phyloP scores from a whole-genome alignment of 2,329 filamentous ascomycete genomes.

The Neofusicoccum parvum region DNA sequence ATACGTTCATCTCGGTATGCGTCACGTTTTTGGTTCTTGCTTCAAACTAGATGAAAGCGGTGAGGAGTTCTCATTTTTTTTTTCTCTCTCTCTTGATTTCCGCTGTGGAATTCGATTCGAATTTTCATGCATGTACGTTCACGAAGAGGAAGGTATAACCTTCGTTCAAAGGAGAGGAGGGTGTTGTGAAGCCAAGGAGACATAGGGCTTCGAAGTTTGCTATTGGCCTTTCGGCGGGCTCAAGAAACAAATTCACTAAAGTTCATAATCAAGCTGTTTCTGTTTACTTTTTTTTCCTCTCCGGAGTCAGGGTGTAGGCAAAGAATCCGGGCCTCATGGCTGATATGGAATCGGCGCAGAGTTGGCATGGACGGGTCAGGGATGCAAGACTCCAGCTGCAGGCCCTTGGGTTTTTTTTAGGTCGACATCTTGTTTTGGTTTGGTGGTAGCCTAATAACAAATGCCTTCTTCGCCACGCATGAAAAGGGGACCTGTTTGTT shows the following conservation, averaged over 20 bases:
- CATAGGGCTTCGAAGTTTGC: neutral
- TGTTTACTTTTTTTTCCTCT: neutral
- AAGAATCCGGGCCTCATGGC: neutral
- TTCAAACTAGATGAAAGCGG: constrained; percentile 9
- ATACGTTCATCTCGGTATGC: constrained; percentile 3
- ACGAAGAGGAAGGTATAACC: neutral
- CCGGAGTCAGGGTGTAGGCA: neutral
- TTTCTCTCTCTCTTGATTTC: neutral
- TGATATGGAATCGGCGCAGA: too few species aligned
- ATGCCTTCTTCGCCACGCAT: too few species aligned
- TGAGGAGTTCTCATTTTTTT: neutral
- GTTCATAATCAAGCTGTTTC: neutral
- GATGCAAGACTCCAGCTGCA: too few species aligned
- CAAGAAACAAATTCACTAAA: neutral
- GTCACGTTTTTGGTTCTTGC: neutral
- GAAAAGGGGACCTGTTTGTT: too few species aligned
- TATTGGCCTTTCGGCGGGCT: neutral
- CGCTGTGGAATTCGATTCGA: neutral
- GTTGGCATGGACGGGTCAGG: too few species aligned
- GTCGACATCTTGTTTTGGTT: too few species aligned
- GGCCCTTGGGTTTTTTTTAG: too few species aligned
- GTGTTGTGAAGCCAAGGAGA: neutral
- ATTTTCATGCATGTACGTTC: neutral
- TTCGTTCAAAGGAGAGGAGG: neutral
- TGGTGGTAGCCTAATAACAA: too few species aligned